Evolutionary conservation across 208 protist species (phyloP).

Genomic region (Acanthamoeba lenticulata): DNA sequence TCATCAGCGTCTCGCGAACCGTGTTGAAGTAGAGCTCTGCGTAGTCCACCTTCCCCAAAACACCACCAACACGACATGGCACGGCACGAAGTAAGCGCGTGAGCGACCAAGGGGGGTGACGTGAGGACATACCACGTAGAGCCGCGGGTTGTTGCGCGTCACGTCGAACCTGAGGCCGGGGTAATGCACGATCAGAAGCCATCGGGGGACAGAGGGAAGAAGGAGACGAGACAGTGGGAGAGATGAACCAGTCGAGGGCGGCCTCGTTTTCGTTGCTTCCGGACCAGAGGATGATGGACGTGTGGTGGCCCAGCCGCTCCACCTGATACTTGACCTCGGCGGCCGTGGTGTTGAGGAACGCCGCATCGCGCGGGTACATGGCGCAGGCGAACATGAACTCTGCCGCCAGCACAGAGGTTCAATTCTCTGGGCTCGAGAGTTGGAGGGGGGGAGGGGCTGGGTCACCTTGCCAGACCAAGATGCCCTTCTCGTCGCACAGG

Average conservation of each 20-base stretch:
- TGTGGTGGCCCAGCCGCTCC: constrained; percentile 78
- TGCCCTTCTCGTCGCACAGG: constrained; percentile 81
- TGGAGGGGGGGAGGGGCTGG: background rate
- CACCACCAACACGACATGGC: background rate
- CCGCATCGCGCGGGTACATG: constrained; percentile 81
- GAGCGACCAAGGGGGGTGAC: too few species aligned
- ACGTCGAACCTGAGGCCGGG: constrained; percentile 36
- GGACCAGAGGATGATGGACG: constrained; percentile 85
- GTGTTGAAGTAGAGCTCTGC: constrained; percentile 72
- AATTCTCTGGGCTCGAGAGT: background rate
- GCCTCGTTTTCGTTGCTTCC: constrained; percentile 90
- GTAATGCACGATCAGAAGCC: too few species aligned
- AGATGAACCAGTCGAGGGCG: constrained; percentile 70
- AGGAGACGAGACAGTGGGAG: too few species aligned
- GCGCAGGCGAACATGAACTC: constrained; percentile 87
- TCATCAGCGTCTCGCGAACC: constrained; percentile 22
- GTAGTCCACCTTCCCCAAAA: constrained; percentile 67
- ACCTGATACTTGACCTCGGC: constrained; percentile 79
- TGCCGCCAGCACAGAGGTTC: background rate
- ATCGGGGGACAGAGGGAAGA: background rate
- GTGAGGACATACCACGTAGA: constrained; percentile 53
- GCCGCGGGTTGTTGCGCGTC: background rate
- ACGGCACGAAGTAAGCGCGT: background rate
- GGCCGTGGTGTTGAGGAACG: constrained; percentile 77
- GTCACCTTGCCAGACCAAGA: constrained; percentile 88